Evolutionary conservation across 495 filamentous ascomycete genomes (phyloP).

Genomic region (Podospora bellae-mahoneyi): DNA sequence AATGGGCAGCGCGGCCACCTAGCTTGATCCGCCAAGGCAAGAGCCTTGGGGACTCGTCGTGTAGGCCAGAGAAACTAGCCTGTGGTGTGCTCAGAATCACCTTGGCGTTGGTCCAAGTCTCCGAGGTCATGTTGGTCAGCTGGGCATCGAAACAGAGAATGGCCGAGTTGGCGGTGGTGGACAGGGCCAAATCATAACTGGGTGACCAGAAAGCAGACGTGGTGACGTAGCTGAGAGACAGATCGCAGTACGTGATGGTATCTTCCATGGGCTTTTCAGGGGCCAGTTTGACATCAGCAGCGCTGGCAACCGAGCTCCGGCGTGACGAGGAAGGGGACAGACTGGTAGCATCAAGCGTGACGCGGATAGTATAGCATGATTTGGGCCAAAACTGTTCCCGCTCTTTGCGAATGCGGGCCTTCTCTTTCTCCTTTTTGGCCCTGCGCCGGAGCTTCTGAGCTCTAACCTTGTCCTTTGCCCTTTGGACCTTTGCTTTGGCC

Average conservation of each 20-base stretch:
- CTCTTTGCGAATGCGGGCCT: constrained; percentile 50
- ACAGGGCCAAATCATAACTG: constrained; percentile 62
- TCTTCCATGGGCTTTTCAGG: constrained; percentile 28
- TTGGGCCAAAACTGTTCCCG: constrained; percentile 55
- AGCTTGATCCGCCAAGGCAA: constrained; percentile 59
- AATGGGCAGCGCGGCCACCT: constrained; percentile 23
- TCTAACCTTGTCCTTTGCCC: constrained; percentile 37
- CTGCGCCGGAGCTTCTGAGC: constrained; percentile 41
- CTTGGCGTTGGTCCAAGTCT: constrained; percentile 65
- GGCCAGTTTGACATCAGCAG: constrained; percentile 31
- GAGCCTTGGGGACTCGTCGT: constrained; percentile 56
- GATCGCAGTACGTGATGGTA: constrained; percentile 38
- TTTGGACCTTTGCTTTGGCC: constrained; percentile 38
- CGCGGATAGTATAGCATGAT: constrained; percentile 54
- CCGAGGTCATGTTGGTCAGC: constrained; percentile 60
- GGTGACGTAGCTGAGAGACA: constrained; percentile 63
- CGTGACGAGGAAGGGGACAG: constrained; percentile 55
- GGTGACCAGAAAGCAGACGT: constrained; percentile 60
- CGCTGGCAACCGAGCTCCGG: constrained; percentile 50
- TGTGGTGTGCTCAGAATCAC: constrained; percentile 67
- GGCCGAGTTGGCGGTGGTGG: constrained; percentile 53
- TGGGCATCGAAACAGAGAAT: constrained; percentile 61
- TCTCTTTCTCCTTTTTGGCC: constrained; percentile 47
- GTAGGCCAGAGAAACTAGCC: constrained; percentile 58
- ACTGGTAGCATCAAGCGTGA: constrained; percentile 54